phyloP scores from a whole-genome alignment of 768 basidiomycete genomes.

The Tulasnella sp. region DNA sequence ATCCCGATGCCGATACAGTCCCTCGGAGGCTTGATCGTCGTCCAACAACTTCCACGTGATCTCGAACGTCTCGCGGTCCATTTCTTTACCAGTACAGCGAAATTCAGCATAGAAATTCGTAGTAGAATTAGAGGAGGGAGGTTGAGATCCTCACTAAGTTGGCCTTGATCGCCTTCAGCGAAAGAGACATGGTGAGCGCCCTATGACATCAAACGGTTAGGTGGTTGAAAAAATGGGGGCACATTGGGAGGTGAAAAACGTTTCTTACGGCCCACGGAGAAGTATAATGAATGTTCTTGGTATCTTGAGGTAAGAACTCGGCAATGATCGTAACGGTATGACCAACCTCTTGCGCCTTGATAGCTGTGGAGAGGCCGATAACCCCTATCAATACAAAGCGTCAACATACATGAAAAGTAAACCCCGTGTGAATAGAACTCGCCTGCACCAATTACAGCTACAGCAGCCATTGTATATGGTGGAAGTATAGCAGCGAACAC shows the following conservation, averaged over 20 bases:
- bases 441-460: conserved; percentile 37
- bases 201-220: conserved; percentile 30
- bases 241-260: background rate
- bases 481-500: too few relatives aligned
- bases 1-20: conserved; percentile 15
- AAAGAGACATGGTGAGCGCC: conserved; percentile 71
- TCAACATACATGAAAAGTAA: background rate
- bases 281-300: conserved; percentile 63
- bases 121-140: background rate
- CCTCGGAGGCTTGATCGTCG: conserved; percentile 38
- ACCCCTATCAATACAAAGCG: conserved; percentile 41
- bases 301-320: conserved; percentile 60
- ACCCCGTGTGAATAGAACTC: conserved; percentile 1
- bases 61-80: conserved; percentile 67
- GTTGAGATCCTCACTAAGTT: conserved; percentile 36
- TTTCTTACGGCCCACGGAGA: conserved; percentile 69
- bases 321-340: conserved; percentile 62
- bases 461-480: background rate
- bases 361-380: conserved; percentile 63
- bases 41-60: conserved; percentile 63
- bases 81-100: conserved; percentile 32
- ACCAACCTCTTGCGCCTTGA: conserved; percentile 54
- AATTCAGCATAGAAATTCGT: conserved; percentile 6
- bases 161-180: conserved; percentile 39
- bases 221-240: background rate